Evolutionary conservation across 768 basidiomycete genomes (phyloP).

Genomic region (Amanita inopinata): DNA sequence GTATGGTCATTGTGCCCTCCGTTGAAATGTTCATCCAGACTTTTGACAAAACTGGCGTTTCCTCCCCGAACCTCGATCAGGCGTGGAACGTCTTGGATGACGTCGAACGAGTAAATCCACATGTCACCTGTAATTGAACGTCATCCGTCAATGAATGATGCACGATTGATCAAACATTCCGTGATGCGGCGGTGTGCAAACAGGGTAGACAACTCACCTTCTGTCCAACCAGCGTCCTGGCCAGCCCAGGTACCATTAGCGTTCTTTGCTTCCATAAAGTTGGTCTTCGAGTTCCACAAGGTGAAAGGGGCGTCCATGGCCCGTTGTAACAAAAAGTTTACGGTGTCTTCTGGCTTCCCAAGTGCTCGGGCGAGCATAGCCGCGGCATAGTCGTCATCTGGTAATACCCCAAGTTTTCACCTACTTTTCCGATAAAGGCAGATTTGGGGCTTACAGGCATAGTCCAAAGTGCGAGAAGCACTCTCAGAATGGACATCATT

Average conservation of each 20-base stretch:
- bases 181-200: neutral
- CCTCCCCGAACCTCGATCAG: constrained; percentile 61
- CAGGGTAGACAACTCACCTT: constrained; percentile 33
- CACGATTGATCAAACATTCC: too few relatives aligned
- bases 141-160: too few relatives aligned
- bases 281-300: constrained; percentile 58
- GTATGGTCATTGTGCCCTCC: constrained; percentile 73
- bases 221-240: constrained; percentile 67
- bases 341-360: constrained; percentile 35
- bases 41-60: constrained; percentile 50
- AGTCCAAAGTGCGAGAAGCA: constrained; percentile 69
- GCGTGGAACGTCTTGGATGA: constrained; percentile 59
- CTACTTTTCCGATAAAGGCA: neutral
- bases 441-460: constrained; percentile 48
- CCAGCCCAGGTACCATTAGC: constrained; percentile 66
- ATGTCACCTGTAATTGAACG: constrained; percentile 29
- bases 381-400: constrained; percentile 74
- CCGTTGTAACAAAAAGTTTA: constrained; percentile 41
- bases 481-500: constrained; percentile 73
- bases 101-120: constrained; percentile 69
- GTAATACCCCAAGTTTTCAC: neutral
- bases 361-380: constrained; percentile 50
- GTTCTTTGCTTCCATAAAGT: constrained; percentile 78
- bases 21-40: constrained; percentile 49
- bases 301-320: constrained; percentile 47